Evolutionary conservation across 2,329 filamentous ascomycete genomes (phyloP).

Genomic region (Phialophora expanda): DNA sequence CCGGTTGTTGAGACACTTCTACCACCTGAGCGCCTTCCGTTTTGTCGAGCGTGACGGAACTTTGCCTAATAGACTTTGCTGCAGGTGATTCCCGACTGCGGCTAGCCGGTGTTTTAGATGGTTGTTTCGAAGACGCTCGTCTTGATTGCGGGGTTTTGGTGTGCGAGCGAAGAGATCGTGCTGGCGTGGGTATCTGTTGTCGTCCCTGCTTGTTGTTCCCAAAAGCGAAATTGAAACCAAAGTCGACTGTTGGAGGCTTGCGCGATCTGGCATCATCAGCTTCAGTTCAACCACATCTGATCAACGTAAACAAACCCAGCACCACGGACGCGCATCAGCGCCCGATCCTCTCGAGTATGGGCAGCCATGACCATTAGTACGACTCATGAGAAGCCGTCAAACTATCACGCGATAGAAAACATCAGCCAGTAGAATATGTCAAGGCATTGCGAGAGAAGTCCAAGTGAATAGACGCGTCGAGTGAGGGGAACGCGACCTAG

Average conservation of each 20-base stretch:
- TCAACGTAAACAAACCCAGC: constrained; percentile 56
- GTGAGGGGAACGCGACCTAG: constrained; percentile 1
- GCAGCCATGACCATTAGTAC: constrained; percentile 3
- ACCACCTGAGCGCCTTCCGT: not conserved
- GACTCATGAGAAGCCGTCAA: not conserved
- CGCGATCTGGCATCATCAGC: constrained; percentile 24
- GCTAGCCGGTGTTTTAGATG: constrained; percentile 24
- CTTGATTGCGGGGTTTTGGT: constrained; percentile 40
- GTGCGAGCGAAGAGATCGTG: constrained; percentile 38
- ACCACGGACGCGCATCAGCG: constrained; percentile 63
- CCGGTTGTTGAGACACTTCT: not conserved
- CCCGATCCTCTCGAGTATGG: constrained; percentile 56
- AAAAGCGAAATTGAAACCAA: constrained; percentile 34
- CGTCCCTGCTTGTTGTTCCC: constrained; percentile 23
- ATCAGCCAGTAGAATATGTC: not conserved
- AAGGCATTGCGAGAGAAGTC: not conserved
- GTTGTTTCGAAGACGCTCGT: constrained; percentile 15
- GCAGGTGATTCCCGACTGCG: constrained; percentile 14
- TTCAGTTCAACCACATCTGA: constrained; percentile 5
- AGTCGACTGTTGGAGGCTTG: constrained; percentile 29
- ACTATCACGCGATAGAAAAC: not conserved
- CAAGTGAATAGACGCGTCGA: constrained; percentile 5
- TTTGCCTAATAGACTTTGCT: constrained; percentile 15
- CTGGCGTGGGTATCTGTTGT: constrained; percentile 38
- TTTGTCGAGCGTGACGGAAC: not conserved